Base-by-base conservation (phyloP, 371 early-diverging fungal genomes). In the Catenaria anguillulae region DNA sequence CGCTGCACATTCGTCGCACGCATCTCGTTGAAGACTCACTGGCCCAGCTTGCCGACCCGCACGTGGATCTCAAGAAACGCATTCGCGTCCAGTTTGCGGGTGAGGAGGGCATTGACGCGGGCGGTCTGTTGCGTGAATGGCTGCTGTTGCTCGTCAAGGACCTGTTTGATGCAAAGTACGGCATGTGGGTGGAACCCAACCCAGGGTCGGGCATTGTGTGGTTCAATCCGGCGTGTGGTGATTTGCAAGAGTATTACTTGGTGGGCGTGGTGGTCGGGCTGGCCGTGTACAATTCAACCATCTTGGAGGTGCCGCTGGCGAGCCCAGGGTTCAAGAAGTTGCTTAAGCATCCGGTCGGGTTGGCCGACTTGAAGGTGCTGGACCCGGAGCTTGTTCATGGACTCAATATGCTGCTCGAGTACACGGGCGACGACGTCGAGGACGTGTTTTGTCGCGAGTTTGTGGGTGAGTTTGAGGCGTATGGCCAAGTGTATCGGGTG, bases 81-180 rank as follows among this genome's bases (percentile, higher is more conserved):
- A 76, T 95, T n/a, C 83, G 86, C n/a, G 86, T 93, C 37, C 79
- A 87, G 59, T 92, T 93, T 78, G 80, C 87, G 6, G 88, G 88
- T n/a, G 95, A 95, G 65, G 88, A 88, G 69, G 82, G 87, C 70
- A 91, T 84, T 4, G 97, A 96, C 73, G 93, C 88, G 23, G 98
- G 98, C 52, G 98, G 98, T 0, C 86, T 98, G 19, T 92, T 92
- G 56, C 93, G 94, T 65, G 98, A 98, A 71, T 96, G 94, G 77
- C 93, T 93, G 69, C 85, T 89, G 59, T 76, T 93, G 35, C 79
- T 95, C 23, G 86, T 91, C 58, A 79, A 91, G 54, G 91, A 93
- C 58, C 78, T 95, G 56, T 89, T 94, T 73, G 90, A 93, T 66
- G 84, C 87, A 23, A 85, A 90, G 65, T 94, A 89, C 68, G 96